Percentiles rank a stretch among this genome's conserved stretches.
Evolutionary conservation across 2,329 filamentous ascomycete species (phyloP).

Genomic region (Sporothrix sp.): DNA sequence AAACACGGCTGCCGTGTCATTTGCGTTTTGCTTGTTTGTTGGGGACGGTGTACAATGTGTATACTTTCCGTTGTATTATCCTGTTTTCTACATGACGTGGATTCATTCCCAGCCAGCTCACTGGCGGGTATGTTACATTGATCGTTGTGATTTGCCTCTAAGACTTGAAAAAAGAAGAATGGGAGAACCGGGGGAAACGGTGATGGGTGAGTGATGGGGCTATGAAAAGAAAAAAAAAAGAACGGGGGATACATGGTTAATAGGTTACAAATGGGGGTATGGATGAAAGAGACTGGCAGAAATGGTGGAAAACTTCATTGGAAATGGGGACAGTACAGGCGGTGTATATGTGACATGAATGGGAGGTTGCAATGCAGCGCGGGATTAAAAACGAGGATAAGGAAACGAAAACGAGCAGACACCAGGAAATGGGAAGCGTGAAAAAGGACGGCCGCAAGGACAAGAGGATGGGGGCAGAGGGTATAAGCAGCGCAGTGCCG

Average conservation of each 20-base stretch:
- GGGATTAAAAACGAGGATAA: neutral
- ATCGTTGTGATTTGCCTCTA: constrained; percentile 17
- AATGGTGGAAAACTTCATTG: neutral
- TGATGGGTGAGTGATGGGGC: neutral
- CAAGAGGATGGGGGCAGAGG: neutral
- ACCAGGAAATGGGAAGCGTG: neutral
- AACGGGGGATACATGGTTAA: constrained; percentile 6
- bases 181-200: neutral
- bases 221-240: neutral
- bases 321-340: constrained; percentile 3
- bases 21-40: too few species aligned
- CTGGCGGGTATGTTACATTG: constrained; percentile 19
- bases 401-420: neutral
- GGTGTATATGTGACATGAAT: constrained; percentile 14
- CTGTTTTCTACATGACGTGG: constrained; percentile 20
- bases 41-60: constrained; percentile 14
- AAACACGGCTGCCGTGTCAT: too few species aligned
- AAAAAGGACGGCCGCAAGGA: too few species aligned
- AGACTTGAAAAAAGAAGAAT: constrained; percentile 4
- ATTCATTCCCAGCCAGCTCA: constrained; percentile 18
- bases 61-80: constrained; percentile 20
- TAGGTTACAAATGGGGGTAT: constrained; percentile 3
- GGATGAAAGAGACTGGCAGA: constrained; percentile 1
- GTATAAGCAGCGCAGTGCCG: too few species aligned
- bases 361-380: neutral